Percentiles rank a stretch among this genome's conserved stretches.
Evolutionary conservation across 495 filamentous ascomycete species (phyloP).

Genomic region (Penicillium simplicissimum): DNA sequence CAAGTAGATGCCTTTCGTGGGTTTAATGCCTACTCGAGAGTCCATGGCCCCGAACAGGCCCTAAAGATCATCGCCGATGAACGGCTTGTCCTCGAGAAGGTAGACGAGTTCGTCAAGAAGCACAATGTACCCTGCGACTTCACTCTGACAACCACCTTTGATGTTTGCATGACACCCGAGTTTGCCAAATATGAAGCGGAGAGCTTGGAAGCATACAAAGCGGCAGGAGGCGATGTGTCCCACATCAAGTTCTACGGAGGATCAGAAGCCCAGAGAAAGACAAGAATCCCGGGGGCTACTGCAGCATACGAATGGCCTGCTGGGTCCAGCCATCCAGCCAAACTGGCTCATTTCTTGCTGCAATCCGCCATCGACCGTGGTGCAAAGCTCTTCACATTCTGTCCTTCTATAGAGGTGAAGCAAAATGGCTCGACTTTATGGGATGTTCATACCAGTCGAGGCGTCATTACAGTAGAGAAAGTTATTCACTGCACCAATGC

Average conservation of each 20-base stretch:
- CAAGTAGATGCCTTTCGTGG: constrained; percentile 33
- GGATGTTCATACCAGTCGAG: constrained; percentile 29
- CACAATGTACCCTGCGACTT: constrained; percentile 35
- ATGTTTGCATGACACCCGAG: constrained; percentile 35
- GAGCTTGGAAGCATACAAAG: constrained; percentile 27
- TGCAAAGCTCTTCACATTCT: constrained; percentile 28
- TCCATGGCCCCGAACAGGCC: constrained; percentile 34
- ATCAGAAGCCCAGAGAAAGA: constrained; percentile 23
- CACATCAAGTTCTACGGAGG: constrained; percentile 30
- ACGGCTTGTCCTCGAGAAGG: constrained; percentile 28
- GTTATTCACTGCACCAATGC: constrained; percentile 38
- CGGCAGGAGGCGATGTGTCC: constrained; percentile 30
- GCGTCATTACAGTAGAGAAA: constrained; percentile 22
- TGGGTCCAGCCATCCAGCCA: constrained; percentile 35
- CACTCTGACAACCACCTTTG: constrained; percentile 31
- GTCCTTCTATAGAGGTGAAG: constrained; percentile 26
- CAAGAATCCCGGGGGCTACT: constrained; percentile 25
- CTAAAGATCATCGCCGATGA: constrained; percentile 33
- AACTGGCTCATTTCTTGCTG: constrained; percentile 33
- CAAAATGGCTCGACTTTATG: constrained; percentile 13
- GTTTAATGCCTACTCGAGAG: constrained; percentile 32
- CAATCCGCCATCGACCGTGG: constrained; percentile 24
- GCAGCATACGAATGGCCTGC: constrained; percentile 39
- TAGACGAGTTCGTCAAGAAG: constrained; percentile 28
- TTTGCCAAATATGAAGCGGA: constrained; percentile 31